Conservation (phyloP, 2,329 filamentous ascomycete species). For the Pseudogymnoascus sp. region DNA sequence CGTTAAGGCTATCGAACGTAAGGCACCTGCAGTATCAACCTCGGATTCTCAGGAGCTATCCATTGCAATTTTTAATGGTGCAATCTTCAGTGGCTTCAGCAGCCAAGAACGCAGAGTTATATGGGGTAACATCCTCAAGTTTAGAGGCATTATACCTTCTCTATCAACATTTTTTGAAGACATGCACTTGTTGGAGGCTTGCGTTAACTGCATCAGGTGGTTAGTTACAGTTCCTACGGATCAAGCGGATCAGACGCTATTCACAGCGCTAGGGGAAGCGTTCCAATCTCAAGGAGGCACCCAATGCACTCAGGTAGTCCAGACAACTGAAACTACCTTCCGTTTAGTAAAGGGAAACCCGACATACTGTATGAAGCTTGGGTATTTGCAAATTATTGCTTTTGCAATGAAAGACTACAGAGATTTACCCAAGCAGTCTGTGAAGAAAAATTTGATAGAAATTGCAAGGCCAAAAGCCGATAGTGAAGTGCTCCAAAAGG, state of each 20-base stretch:
- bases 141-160: conserved; percentile 17
- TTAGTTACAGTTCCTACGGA: conserved; percentile 11
- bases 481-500: conserved; percentile 14
- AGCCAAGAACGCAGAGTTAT: conserved; percentile 16
- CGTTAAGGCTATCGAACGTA: conserved; percentile 15
- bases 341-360: background rate
- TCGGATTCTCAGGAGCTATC: conserved; percentile 14
- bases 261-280: conserved; percentile 8
- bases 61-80: conserved; percentile 11
- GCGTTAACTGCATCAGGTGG: conserved; percentile 14
- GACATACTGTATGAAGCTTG: conserved; percentile 12
- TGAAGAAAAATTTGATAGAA: conserved; percentile 13
- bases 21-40: conserved; percentile 16
- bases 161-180: conserved; percentile 19
- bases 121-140: conserved; percentile 14
- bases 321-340: conserved; percentile 14
- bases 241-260: conserved; percentile 10
- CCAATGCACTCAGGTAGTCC: conserved; percentile 12
- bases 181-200: conserved; percentile 15
- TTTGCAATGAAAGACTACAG: conserved; percentile 14
- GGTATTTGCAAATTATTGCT: conserved; percentile 10
- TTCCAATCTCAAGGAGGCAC: background rate
- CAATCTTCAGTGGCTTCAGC: conserved; percentile 17
- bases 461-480: conserved; percentile 17
- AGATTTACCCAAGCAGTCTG: conserved; percentile 13